Conservation (phyloP, 768 basidiomycete species). For the Lactifluus piperatus region DNA sequence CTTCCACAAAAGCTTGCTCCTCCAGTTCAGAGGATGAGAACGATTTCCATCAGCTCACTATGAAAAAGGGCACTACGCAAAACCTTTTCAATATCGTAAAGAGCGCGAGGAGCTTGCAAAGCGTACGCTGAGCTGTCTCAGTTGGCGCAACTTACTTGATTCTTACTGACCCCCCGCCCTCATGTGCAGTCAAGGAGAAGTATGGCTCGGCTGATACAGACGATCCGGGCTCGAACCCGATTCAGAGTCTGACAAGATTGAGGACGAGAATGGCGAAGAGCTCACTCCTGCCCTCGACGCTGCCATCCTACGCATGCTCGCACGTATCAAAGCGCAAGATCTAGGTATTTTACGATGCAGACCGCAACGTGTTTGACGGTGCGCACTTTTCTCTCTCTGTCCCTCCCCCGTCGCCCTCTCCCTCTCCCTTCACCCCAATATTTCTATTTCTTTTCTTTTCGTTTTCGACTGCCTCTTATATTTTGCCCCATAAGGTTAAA, state of each 20-base stretch:
- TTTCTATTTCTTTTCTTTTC: no score
- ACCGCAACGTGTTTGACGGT: constrained; percentile 76
- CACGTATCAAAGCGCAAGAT: constrained; percentile 72
- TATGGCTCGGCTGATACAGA: constrained; percentile 62
- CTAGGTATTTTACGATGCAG: constrained; percentile 74
- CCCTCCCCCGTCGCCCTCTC: background rate
- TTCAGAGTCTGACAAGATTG: constrained; percentile 71
- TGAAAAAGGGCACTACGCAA: constrained; percentile 73
- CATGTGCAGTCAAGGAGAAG: constrained; percentile 66
- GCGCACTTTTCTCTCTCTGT: constrained; percentile 1
- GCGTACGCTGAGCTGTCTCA: constrained; percentile 37
- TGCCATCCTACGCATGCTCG: constrained; percentile 87
- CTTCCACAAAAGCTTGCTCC: background rate
- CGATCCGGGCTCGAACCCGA: constrained; percentile 36
- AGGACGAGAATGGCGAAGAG: constrained; percentile 93
- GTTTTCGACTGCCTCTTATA: background rate
- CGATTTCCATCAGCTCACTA: constrained; percentile 43
- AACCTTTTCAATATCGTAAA: constrained; percentile 75
- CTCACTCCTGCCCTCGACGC: constrained; percentile 90
- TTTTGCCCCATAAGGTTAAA: background rate
- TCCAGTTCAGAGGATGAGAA: constrained; percentile 27
- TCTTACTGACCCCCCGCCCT: background rate
- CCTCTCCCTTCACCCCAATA: no score
- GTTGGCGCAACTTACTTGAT: no score
- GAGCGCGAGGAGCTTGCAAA: constrained; percentile 79